A percentile compares a stretch with the other conserved stretches of the same genome.
These are phyloP conservation scores for Nakazawaea laoshanensis DNA, from an alignment of 805 yeast genomes.

Conservation along the genomic window DNA sequence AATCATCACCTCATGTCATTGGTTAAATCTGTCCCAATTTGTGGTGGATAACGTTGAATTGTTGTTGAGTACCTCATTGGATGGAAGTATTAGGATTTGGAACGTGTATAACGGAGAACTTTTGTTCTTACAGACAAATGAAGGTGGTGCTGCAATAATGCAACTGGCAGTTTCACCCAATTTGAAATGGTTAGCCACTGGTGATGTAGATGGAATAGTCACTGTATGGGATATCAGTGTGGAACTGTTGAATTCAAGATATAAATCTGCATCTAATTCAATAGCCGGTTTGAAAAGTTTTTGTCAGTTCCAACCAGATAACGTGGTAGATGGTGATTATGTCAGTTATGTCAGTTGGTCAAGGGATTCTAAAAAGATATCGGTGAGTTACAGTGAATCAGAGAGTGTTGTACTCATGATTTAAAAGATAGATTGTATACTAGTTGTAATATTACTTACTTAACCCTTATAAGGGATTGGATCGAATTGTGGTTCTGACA, in stretches of 20 bases:
- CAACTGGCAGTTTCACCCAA: slow-evolving; percentile 45
- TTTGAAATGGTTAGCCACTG: slow-evolving; percentile 44
- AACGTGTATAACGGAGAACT: slow-evolving; percentile 36
- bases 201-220: slow-evolving; percentile 56
- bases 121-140: slow-evolving; percentile 24
- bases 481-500: slow-evolving; percentile 25
- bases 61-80: slow-evolving; percentile 54
- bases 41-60: slow-evolving; percentile 1
- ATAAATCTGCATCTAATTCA: background rate
- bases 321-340: slow-evolving; percentile 11
- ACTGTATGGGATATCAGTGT: slow-evolving; percentile 38
- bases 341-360: slow-evolving; percentile 19
- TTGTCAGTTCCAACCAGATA: slow-evolving; percentile 18
- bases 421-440: background rate
- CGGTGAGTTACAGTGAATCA: slow-evolving; percentile 18
- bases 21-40: slow-evolving; percentile 34
- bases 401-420: slow-evolving; percentile 14
- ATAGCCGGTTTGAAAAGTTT: slow-evolving; percentile 1
- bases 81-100: slow-evolving; percentile 68
- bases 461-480: slow-evolving; percentile 13
- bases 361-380: slow-evolving; percentile 15
- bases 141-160: slow-evolving; percentile 48
- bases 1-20: slow-evolving; percentile 43
- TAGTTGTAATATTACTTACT: slow-evolving; percentile 20
- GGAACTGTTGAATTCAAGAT: slow-evolving; percentile 4